phyloP scores from a whole-genome alignment of 768 basidiomycete genomes.

The Tephrocybe sp. region DNA sequence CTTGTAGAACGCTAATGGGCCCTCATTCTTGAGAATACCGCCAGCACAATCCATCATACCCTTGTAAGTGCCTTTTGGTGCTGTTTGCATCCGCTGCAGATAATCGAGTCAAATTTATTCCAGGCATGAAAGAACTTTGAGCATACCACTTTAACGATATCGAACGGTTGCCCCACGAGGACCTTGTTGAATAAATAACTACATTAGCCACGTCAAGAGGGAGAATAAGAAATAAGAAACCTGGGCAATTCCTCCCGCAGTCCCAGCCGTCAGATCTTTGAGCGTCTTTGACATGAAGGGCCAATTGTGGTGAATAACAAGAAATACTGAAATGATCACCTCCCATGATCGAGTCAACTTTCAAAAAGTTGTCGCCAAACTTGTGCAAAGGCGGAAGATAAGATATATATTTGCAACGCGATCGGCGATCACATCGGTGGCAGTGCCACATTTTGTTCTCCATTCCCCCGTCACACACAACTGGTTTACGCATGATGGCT shows the following conservation, averaged over 20 bases:
- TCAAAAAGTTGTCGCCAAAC: slow-evolving; percentile 23
- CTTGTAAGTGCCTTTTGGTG: slow-evolving; percentile 83
- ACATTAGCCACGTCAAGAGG: slow-evolving; percentile 14
- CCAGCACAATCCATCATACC: slow-evolving; percentile 89
- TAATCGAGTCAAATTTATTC: neutral
- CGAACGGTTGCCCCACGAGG: slow-evolving; percentile 91
- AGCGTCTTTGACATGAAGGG: slow-evolving; percentile 58
- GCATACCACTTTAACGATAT: slow-evolving; percentile 95
- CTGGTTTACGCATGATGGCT: slow-evolving; percentile 8
- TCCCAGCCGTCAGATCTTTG: slow-evolving; percentile 88
- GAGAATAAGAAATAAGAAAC: slow-evolving; percentile 31
- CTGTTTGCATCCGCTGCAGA: slow-evolving; percentile 87
- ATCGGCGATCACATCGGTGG: slow-evolving; percentile 11
- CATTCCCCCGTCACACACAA: too few species aligned
- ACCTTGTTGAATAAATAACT: slow-evolving; percentile 43
- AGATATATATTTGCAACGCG: slow-evolving; percentile 24
- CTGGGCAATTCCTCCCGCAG: slow-evolving; percentile 89
- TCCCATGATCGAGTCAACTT: slow-evolving; percentile 12
- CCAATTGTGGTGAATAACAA: neutral
- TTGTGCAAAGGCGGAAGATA: slow-evolving; percentile 28
- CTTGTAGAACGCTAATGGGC: slow-evolving; percentile 95
- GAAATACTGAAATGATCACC: slow-evolving; percentile 6
- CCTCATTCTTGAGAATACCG: slow-evolving; percentile 89
- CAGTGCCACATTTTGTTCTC: slow-evolving; percentile 10
- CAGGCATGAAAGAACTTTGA: neutral